Conservation (phyloP, 768 basidiomycete species). For the Naganishia vishniacii region DNA sequence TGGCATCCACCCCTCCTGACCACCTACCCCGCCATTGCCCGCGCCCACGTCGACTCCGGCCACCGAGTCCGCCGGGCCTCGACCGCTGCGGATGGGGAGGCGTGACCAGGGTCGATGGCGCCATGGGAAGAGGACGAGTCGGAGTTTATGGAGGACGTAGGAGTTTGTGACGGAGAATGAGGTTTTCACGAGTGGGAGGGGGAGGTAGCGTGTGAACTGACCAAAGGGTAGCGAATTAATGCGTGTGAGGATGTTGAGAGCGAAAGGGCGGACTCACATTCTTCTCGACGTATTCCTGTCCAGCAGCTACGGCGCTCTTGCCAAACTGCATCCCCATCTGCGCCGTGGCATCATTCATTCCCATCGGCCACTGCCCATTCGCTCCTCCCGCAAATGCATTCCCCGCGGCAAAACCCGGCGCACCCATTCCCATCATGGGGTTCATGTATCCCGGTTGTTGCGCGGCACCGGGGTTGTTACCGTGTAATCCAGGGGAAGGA, state of each 20-base stretch:
- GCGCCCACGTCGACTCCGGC: neutral
- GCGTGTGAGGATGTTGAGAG: neutral
- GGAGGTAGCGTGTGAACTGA: constrained; percentile 75
- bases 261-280: constrained; percentile 61
- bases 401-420: constrained; percentile 27
- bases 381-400: neutral
- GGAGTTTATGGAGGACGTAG: constrained; percentile 85
- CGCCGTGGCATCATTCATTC: constrained; percentile 85
- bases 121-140: constrained; percentile 91
- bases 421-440: constrained; percentile 22
- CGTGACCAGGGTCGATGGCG: constrained; percentile 80
- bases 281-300: constrained; percentile 90
- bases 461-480: constrained; percentile 19
- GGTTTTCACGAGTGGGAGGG: constrained; percentile 70
- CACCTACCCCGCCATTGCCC: constrained; percentile 17
- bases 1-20: constrained; percentile 64
- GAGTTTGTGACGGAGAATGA: constrained; percentile 94
- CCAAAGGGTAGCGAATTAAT: neutral
- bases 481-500: constrained; percentile 17
- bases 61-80: constrained; percentile 39
- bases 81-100: constrained; percentile 57
- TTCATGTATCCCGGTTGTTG: neutral
- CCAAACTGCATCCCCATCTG: constrained; percentile 96
- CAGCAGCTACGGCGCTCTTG: constrained; percentile 80
- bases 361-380: constrained; percentile 56